phyloP scores from a whole-genome alignment of 2,329 filamentous ascomycete species.

The Colletotrichum trifolii region DNA sequence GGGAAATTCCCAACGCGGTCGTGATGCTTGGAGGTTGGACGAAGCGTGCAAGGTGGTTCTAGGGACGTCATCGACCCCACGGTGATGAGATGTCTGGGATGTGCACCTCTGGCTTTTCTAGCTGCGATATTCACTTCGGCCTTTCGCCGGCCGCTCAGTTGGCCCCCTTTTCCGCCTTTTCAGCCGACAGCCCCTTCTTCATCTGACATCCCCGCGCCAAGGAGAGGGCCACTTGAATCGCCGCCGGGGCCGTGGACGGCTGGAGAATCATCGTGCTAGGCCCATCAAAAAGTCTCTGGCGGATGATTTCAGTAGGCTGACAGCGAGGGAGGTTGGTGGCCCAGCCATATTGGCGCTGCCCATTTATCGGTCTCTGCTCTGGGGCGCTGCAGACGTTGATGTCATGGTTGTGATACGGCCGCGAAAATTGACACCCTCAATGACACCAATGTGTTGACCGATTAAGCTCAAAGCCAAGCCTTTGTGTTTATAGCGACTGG shows the following conservation, averaged over 20 bases:
- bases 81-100: constrained; percentile 26
- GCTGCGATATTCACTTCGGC: constrained; percentile 26
- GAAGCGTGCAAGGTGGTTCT: constrained; percentile 9
- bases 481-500: constrained; percentile 7
- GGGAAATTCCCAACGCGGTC: constrained; percentile 13
- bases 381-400: constrained; percentile 4
- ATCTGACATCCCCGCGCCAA: constrained; percentile 34
- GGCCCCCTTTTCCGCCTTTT: constrained; percentile 12
- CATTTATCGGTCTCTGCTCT: constrained; percentile 2
- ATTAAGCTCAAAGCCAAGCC: constrained; percentile 33
- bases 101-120: constrained; percentile 5
- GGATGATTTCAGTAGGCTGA: constrained; percentile 14
- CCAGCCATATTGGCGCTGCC: neutral
- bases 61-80: constrained; percentile 34
- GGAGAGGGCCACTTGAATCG: constrained; percentile 21
- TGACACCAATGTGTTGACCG: neutral
- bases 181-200: constrained; percentile 24
- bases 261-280: constrained; percentile 15
- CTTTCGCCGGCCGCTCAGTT: constrained; percentile 28
- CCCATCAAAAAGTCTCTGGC: constrained; percentile 4
- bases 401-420: neutral
- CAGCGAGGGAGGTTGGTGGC: constrained; percentile 15
- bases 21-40: constrained; percentile 4
- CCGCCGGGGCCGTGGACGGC: constrained; percentile 1
- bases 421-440: neutral